A percentile compares a stretch with the other conserved stretches of the same genome.
These are phyloP conservation scores for Sclerotinia trifoliorum DNA, from an alignment of 2,329 filamentous ascomycete species.

Conservation along the genomic window DNA sequence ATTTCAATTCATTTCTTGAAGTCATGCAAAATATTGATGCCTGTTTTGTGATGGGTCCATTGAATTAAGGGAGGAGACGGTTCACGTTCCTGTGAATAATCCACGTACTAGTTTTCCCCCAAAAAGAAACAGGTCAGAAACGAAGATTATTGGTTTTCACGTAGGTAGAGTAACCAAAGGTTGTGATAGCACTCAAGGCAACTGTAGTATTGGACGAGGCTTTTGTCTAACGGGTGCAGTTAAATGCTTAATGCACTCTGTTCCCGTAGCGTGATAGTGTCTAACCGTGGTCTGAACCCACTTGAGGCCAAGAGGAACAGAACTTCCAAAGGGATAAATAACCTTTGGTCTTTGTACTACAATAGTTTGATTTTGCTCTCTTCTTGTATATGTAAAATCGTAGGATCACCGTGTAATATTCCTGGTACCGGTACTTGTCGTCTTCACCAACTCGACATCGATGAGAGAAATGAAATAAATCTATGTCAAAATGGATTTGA, in stretches of 20 bases:
- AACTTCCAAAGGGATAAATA: background rate
- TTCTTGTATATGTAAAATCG: background rate
- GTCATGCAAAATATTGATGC: background rate
- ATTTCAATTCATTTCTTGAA: background rate
- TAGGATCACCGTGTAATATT: background rate
- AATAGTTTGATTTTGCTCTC: background rate
- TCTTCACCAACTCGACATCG: background rate
- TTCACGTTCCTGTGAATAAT: background rate
- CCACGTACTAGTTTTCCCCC: background rate
- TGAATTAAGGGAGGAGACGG: background rate
- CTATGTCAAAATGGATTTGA: background rate
- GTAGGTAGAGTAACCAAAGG: background rate
- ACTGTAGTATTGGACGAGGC: background rate
- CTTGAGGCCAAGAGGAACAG: background rate
- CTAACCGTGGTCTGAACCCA: background rate
- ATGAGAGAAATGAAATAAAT: background rate
- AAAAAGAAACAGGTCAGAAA: background rate
- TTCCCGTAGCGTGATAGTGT: background rate
- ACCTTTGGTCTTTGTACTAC: background rate
- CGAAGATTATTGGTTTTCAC: background rate
- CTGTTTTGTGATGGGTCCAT: background rate
- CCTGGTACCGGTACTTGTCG: background rate
- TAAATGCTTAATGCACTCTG: slow-evolving; percentile 1
- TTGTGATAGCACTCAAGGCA: background rate
- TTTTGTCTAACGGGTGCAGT: background rate